phyloP scores from a whole-genome alignment of 2,329 filamentous ascomycete genomes.

The Sporothrix globosa region DNA sequence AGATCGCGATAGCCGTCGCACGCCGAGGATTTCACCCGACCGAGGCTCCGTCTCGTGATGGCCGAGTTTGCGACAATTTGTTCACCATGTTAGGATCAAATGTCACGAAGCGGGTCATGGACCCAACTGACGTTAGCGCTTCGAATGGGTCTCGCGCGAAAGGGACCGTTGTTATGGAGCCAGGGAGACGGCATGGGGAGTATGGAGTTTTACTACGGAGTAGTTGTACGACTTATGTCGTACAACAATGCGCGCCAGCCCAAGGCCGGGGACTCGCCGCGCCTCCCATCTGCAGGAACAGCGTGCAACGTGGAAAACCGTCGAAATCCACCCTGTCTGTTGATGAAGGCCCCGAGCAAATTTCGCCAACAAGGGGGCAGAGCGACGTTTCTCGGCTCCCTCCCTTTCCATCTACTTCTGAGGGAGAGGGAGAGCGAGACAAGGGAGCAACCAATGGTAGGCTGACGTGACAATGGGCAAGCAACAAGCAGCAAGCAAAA shows the following conservation, averaged over 20 bases:
- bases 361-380: constrained; percentile 15
- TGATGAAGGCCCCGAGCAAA: constrained; percentile 9
- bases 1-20: not conserved
- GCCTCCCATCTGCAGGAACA: constrained; percentile 15
- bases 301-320: not conserved
- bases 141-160: not conserved
- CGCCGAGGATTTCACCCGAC: not conserved
- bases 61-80: not conserved
- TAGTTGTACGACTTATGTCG: too few species aligned
- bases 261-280: not conserved
- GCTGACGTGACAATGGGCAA: not conserved
- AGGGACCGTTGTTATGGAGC: constrained; percentile 16
- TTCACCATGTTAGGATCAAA: not conserved
- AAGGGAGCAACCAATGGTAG: not conserved
- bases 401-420: not conserved
- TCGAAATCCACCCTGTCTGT: constrained; percentile 14
- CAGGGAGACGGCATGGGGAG: too few species aligned
- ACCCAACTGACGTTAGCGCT: constrained; percentile 1
- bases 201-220: too few species aligned
- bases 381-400: constrained; percentile 1
- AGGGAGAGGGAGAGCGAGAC: too few species aligned
- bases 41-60: not conserved
- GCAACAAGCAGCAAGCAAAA: not conserved
- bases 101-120: not conserved
- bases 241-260: not conserved